Evolutionary conservation across 2,329 filamentous ascomycete genomes (phyloP), one percentile per base, ranked within the genome.

Genomic region (Aureobasidium sp.): DNA sequence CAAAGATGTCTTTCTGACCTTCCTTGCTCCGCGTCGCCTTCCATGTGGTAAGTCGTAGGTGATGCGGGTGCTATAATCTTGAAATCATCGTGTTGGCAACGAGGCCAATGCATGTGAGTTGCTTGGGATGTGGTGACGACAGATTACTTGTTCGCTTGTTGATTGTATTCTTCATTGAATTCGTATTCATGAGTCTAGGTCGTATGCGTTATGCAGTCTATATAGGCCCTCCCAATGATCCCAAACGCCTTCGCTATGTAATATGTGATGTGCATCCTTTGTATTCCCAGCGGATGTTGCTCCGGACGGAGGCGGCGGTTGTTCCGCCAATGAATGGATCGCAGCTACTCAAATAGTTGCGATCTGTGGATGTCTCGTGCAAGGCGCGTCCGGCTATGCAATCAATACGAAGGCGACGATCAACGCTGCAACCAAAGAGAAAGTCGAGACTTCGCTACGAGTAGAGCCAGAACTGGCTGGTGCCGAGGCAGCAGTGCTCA

Each of bases 401-500:
- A 62, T 47, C 32, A 62, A 48, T 3, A 57, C 43, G 24, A 62
- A 47, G 20, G 50, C 32, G 7, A 50, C 29, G 12, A 57, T 43
- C 50, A 62, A 44, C 13, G 61, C 51, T 13, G 51, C 34, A 15
- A 57, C 29, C 36, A 62, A 37, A 5, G 61, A 51, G 29, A 53
- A 46, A 9, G 32, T 55, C 13, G 37, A 46, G 15, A 52, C 17
- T 34, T 12, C 34, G n/a, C 43, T 51, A n/a, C 56, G 44, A 20
- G 24, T 24, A 60, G 62, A 57, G 20, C 24, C 55, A 34, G 62
- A 63, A 13, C 47, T 63, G 48, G 17, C 36, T 5, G 44, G 50
- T 5, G 37, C 53, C 20, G 56, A 62, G 32, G 56, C 52, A 15
- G 51, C 53, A 32, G 61, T 63, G 50, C 61, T 65, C 41, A 73